These are phyloP conservation scores for Ganoderma lingzhi DNA, from an alignment of 1,284 basidiomycete species.

Conservation along the genomic window DNA sequence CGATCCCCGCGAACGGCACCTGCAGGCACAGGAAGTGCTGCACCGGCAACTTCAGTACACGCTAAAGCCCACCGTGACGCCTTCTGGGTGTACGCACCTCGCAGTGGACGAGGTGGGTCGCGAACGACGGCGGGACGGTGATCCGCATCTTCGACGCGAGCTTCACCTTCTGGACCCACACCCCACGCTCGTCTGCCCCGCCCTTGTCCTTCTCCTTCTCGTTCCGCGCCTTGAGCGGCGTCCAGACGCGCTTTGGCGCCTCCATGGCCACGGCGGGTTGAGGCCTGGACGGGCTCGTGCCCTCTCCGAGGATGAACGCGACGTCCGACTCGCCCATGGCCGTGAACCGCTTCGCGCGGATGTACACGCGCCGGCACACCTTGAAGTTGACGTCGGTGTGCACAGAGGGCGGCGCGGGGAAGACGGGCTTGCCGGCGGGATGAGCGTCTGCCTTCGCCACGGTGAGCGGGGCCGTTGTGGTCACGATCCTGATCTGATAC, in stretches of 20 bases:
- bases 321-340: not conserved
- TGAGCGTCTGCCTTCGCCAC: conserved; percentile 18
- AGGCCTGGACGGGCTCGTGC: not conserved
- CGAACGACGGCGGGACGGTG: conserved; percentile 23
- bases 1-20: conserved; percentile 24
- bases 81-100: conserved; percentile 8
- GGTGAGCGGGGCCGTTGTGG: conserved; percentile 18
- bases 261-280: not conserved
- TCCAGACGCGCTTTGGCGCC: conserved; percentile 4
- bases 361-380: conserved; percentile 8
- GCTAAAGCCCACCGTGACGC: not conserved
- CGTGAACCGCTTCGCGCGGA: conserved; percentile 14
- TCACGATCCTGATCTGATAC: conserved; percentile 20
- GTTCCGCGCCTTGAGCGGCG: not conserved
- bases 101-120: conserved; percentile 12
- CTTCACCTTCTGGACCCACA: conserved; percentile 24
- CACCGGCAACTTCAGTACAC: not conserved
- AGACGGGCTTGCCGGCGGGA: conserved; percentile 20
- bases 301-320: conserved; percentile 6
- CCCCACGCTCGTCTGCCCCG: conserved; percentile 7
- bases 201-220: conserved; percentile 5
- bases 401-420: conserved; percentile 19
- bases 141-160: conserved; percentile 18
- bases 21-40: conserved; percentile 19
- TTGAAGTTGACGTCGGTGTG: conserved; percentile 19